Percentiles rank a stretch among this genome's conserved stretches.
phyloP scores from a whole-genome alignment of 371 early-diverging fungal species.

The Nosema granulosis region DNA sequence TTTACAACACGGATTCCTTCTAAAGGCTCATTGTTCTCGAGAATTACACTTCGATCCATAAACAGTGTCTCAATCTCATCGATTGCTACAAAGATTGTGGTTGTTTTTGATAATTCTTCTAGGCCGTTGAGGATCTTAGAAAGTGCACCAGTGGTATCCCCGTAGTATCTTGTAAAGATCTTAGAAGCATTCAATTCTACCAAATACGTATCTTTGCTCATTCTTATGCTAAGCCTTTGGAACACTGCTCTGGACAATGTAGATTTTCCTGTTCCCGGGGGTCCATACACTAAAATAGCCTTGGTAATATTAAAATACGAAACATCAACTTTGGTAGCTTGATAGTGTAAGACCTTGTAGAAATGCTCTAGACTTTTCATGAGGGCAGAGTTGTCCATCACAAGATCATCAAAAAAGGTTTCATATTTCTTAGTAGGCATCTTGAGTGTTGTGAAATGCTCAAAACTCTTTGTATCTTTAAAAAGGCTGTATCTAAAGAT shows the following conservation, averaged over 20 bases:
- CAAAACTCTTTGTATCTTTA: no score
- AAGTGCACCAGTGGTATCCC: not conserved
- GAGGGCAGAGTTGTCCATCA: not conserved
- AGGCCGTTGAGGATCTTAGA: not conserved
- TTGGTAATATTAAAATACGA: constrained; percentile 67
- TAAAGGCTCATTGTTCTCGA: not conserved
- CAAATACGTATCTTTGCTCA: not conserved
- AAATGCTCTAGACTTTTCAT: not conserved
- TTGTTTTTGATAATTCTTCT: not conserved
- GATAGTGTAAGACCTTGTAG: not conserved
- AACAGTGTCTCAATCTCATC: not conserved
- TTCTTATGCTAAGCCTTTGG: not conserved
- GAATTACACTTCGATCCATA: not conserved
- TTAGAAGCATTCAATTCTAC: not conserved
- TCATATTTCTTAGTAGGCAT: no score
- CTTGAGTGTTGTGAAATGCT: no score
- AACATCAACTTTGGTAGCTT: not conserved
- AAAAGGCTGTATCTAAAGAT: no score
- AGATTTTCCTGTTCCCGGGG: constrained; percentile 72
- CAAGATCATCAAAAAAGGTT: not conserved
- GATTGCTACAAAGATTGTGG: not conserved
- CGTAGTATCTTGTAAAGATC: not conserved
- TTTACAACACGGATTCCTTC: constrained; percentile 1
- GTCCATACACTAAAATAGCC: constrained; percentile 93
- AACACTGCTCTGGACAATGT: constrained; percentile 89